Base-by-base conservation (phyloP, 2,329 filamentous ascomycete species). In the Chaetomium strumarium region DNA sequence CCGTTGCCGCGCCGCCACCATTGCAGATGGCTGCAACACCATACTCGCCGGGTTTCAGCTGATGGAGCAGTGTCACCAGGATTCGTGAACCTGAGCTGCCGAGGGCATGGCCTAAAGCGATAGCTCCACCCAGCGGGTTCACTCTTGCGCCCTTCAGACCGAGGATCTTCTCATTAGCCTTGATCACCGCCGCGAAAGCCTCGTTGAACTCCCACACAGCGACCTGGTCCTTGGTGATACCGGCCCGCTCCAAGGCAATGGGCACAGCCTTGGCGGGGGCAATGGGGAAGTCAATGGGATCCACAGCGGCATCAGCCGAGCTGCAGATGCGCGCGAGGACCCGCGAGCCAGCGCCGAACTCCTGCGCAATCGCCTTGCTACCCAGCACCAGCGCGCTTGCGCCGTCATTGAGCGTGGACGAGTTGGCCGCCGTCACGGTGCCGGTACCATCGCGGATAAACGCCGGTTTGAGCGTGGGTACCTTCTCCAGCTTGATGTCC, bases 131-230 rank as follows among this genome's bases (percentile, higher is more conserved):
- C 2, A 95, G 78, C 43, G 86, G 86, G 70, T 97, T 96, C 40
- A 96, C 88, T 34, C 82, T 85, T 38, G 88, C 88, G 43, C 80
- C 77, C 58, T 91, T 80, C 2, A 96, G 80, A 40, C 86, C 88
- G 33, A 96, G 80, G 57, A 95, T 90, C 85, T 85, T 91, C 64
- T 89, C 86, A 66, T 97, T 96, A 39, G 92, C 91, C 67, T 93
- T 90, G 70, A 96, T 93, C 30, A 96, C 91, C 5, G 88, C 89
- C 29, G 93, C 92, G 67, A 99, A 99, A 0, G 93, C 93, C 73
- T 99, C 93, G 70, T 99, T 99, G 71, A 99, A 96, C 69, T 97
- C 93, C 92, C 93, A 97, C 19, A 96, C 75, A 5, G 92, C 85
- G 42, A 99, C 90, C 69, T 97, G 88, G 43, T 95, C 86, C 71